Conservation (phyloP, 257 asterid genomes). For the Solanum arcanum region DNA sequence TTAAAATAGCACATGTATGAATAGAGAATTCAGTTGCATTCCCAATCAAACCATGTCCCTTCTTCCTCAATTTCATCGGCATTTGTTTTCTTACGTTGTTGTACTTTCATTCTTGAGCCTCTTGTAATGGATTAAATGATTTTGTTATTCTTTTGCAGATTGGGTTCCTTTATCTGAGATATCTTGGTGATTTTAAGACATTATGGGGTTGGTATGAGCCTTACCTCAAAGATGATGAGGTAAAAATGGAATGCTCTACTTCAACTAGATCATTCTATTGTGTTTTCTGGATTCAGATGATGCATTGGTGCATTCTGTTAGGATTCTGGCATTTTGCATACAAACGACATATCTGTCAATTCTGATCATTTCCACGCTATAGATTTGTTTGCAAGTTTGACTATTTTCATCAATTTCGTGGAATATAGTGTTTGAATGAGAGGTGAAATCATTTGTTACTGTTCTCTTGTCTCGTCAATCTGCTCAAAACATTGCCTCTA, state of each 20-base stretch:
- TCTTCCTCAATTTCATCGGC: background rate
- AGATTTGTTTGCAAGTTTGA: background rate
- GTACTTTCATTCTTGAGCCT: background rate
- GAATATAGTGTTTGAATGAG: background rate
- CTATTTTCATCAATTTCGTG: background rate
- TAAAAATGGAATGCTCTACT: conserved; percentile 27
- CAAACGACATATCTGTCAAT: background rate
- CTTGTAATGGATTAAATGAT: background rate
- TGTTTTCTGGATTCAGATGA: background rate
- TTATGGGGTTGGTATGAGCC: conserved; percentile 95
- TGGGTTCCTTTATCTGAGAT: conserved; percentile 87
- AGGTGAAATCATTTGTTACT: background rate
- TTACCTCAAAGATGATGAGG: conserved; percentile 92
- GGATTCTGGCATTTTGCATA: background rate
- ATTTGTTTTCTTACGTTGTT: background rate
- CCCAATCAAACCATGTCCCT: background rate
- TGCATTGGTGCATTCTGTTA: background rate
- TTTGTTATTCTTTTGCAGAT: conserved; percentile 29
- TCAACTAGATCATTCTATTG: background rate
- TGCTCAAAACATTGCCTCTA: background rate
- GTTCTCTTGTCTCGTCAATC: background rate
- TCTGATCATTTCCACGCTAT: background rate
- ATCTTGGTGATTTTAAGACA: conserved; percentile 86
- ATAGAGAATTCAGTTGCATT: background rate
- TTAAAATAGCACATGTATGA: background rate